phyloP scores from a whole-genome alignment of 2,329 filamentous ascomycete genomes.

The Aspergillus ustus region DNA sequence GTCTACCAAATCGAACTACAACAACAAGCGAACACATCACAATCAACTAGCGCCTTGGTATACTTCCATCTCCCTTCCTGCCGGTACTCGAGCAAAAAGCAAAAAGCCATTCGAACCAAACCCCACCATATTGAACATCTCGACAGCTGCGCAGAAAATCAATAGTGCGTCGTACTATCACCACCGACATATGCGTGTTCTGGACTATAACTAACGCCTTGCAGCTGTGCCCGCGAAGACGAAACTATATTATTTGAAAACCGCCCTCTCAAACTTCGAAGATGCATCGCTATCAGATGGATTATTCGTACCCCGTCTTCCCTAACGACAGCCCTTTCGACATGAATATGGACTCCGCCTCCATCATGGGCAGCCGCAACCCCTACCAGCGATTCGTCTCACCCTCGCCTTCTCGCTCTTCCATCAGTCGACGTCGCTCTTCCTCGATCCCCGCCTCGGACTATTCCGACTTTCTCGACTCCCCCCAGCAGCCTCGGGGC shows the following conservation, averaged over 20 bases:
- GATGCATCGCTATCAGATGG: constrained; percentile 10
- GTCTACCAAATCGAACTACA: background rate
- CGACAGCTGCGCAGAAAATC: constrained; percentile 20
- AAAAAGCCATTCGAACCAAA: background rate
- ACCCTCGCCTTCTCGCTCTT: constrained; percentile 27
- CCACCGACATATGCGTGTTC: constrained; percentile 20
- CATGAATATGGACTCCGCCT: constrained; percentile 21
- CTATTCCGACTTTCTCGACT: constrained; percentile 31
- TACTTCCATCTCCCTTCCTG: background rate
- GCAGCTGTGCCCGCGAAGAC: constrained; percentile 5
- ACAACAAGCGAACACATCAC: background rate
- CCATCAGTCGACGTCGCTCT: constrained; percentile 24
- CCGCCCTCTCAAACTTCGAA: background rate
- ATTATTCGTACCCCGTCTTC: constrained; percentile 21
- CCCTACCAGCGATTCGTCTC: constrained; percentile 35
- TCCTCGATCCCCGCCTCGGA: constrained; percentile 31
- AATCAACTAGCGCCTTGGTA: background rate
- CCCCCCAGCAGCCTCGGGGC: constrained; percentile 26
- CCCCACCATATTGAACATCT: background rate
- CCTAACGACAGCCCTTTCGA: constrained; percentile 21
- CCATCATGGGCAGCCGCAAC: constrained; percentile 26
- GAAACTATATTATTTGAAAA: constrained; percentile 1
- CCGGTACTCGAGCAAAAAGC: background rate
- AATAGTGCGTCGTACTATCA: constrained; percentile 26
- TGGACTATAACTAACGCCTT: background rate